A percentile compares a stretch with the other conserved stretches of the same genome.
Conservation (phyloP, 768 basidiomycete species). For the Suillus subalutaceus region DNA sequence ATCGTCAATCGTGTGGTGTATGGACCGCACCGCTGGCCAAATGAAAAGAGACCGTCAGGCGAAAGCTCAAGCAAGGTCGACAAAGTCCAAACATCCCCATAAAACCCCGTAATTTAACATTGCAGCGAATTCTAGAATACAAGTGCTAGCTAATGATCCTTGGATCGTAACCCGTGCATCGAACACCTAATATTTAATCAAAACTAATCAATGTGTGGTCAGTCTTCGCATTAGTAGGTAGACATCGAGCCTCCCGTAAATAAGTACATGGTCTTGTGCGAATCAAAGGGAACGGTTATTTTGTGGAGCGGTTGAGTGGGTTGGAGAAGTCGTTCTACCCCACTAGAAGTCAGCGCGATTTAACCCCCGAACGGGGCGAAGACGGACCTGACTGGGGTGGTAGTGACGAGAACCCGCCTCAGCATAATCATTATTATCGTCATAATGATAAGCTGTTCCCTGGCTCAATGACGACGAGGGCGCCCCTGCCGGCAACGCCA, state of each 20-base stretch:
- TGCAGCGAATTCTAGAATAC: conserved; percentile 4
- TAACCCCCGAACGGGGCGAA: conserved; percentile 12
- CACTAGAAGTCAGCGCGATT: not conserved
- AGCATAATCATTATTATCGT: conserved; percentile 37
- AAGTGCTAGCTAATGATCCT: not conserved
- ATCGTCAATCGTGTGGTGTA: conserved; percentile 79
- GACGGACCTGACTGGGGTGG: conserved; percentile 36
- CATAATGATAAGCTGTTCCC: conserved; percentile 34
- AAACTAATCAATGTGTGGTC: not conserved
- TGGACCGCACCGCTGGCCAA: conserved; percentile 19
- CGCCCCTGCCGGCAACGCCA: conserved; percentile 38
- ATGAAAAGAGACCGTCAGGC: not conserved
- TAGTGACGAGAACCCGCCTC: conserved; percentile 34
- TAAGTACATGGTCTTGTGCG: not conserved
- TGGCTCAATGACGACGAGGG: conserved; percentile 36
- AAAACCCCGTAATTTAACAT: not conserved
- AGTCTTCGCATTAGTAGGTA: conserved; percentile 1
- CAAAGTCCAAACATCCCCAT: not conserved
- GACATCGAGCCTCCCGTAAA: not conserved
- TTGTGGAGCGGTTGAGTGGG: not conserved
- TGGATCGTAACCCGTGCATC: not conserved
- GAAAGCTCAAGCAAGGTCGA: not conserved
- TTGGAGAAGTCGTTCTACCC: conserved; percentile 14
- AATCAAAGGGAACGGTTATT: not conserved
- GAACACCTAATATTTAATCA: not conserved